Evolutionary conservation across 2,329 filamentous ascomycete species (phyloP).

Genomic region (Clarireedia sp.): DNA sequence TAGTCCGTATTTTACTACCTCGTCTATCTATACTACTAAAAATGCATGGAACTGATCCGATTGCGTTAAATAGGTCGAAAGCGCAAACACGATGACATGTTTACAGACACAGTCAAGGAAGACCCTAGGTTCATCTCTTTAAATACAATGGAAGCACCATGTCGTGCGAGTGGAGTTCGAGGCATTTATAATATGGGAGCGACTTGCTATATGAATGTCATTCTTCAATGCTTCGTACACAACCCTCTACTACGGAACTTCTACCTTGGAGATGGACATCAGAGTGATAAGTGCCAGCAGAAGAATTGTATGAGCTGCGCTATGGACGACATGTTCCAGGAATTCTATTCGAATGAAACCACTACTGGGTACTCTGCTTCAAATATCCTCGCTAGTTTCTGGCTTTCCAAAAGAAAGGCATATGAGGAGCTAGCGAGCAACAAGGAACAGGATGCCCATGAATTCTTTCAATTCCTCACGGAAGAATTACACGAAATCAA

Average conservation of each 20-base stretch:
- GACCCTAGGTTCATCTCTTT: slow-evolving; percentile 68
- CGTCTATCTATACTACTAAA: no score
- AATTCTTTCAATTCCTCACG: slow-evolving; percentile 92
- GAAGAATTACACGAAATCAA: slow-evolving; percentile 85
- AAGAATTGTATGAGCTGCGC: slow-evolving; percentile 59
- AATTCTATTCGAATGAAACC: slow-evolving; percentile 64
- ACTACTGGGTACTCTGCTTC: slow-evolving; percentile 87
- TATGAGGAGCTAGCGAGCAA: slow-evolving; percentile 77
- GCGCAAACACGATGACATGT: slow-evolving; percentile 66
- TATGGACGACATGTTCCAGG: slow-evolving; percentile 67
- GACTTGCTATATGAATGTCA: slow-evolving; percentile 96
- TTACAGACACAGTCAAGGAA: slow-evolving; percentile 56
- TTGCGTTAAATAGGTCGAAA: slow-evolving; percentile 48
- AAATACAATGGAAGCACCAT: slow-evolving; percentile 74
- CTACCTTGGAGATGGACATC: slow-evolving; percentile 86
- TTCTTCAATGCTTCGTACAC: slow-evolving; percentile 86
- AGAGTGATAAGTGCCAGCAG: slow-evolving; percentile 61
- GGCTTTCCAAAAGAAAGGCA: slow-evolving; percentile 71
- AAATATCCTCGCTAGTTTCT: slow-evolving; percentile 80
- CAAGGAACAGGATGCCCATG: slow-evolving; percentile 92
- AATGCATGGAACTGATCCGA: background rate
- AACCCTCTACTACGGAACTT: slow-evolving; percentile 88
- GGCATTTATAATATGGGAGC: slow-evolving; percentile 98
- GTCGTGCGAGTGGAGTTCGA: slow-evolving; percentile 77
- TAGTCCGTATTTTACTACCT: no score